phyloP scores from a whole-genome alignment of 2,329 filamentous ascomycete genomes.

The Neopestalotiopsis clavispora region DNA sequence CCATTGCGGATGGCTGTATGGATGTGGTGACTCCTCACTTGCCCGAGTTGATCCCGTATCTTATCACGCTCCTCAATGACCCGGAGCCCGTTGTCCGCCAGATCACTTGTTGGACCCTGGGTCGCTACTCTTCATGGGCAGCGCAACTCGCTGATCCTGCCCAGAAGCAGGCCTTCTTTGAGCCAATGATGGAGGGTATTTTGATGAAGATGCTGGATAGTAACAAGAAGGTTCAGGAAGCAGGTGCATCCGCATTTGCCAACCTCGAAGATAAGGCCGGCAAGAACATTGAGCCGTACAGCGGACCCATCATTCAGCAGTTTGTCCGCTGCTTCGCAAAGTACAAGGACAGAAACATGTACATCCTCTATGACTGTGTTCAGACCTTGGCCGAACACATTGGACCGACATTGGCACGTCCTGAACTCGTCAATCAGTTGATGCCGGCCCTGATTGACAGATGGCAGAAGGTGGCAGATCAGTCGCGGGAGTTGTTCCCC shows the following conservation, averaged over 20 bases:
- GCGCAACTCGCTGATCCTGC: conserved; percentile 71
- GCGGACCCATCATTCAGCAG: conserved; percentile 86
- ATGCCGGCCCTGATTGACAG: conserved; percentile 92
- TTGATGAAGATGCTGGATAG: conserved; percentile 92
- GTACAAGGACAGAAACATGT: conserved; percentile 99
- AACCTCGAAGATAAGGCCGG: conserved; percentile 94
- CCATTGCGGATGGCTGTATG: conserved; percentile 94
- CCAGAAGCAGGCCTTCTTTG: conserved; percentile 80
- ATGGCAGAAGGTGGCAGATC: conserved; percentile 85
- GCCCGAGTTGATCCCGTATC: conserved; percentile 86
- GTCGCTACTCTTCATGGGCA: conserved; percentile 92
- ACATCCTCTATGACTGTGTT: conserved; percentile 97
- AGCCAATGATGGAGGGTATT: conserved; percentile 97
- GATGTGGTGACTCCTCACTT: conserved; percentile 88
- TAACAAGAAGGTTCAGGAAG: conserved; percentile 98
- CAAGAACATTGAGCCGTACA: conserved; percentile 80
- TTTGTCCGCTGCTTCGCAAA: conserved; percentile 90
- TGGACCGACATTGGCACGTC: conserved; percentile 78
- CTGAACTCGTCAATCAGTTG: conserved; percentile 79
- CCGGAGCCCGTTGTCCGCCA: conserved; percentile 88
- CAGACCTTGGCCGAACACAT: conserved; percentile 95
- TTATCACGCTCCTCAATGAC: conserved; percentile 85
- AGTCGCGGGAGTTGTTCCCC: conserved; percentile 92
- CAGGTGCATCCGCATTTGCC: conserved; percentile 93
- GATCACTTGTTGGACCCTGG: conserved; percentile 97